These are phyloP conservation scores for Brettanomyces custersianus DNA, from an alignment of 805 yeast species.

Conservation along the genomic window DNA sequence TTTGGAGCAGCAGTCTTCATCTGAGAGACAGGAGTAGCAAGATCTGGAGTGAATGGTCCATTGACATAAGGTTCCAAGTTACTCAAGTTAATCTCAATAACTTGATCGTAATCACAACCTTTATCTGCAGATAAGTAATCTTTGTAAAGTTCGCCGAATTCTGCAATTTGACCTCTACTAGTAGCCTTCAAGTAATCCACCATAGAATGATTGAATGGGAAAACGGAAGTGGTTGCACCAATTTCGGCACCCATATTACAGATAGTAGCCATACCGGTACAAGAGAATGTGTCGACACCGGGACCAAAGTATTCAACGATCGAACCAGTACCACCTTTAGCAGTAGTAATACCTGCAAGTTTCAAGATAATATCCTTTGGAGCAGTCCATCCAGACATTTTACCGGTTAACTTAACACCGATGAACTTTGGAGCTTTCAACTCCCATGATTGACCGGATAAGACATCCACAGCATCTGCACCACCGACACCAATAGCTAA, in stretches of 20 bases:
- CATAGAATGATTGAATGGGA: conserved; percentile 68
- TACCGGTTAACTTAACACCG: conserved; percentile 90
- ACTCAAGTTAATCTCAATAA: conserved; percentile 80
- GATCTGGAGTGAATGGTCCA: conserved; percentile 98
- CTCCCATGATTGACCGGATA: conserved; percentile 98
- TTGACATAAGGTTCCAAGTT: conserved; percentile 89
- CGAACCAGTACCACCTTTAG: conserved; percentile 96
- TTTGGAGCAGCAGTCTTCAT: conserved; percentile 62
- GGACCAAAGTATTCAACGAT: conserved; percentile 96
- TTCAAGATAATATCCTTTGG: conserved; percentile 95
- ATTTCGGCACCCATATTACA: conserved; percentile 99
- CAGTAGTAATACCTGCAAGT: conserved; percentile 88
- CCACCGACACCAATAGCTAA: conserved; percentile 99
- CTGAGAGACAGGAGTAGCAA: conserved; percentile 84
- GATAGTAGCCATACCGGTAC: conserved; percentile 99
- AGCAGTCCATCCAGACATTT: conserved; percentile 87
- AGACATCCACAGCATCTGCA: conserved; percentile 98
- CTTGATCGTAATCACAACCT: conserved; percentile 86
- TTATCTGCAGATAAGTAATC: conserved; percentile 70
- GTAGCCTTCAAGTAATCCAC: conserved; percentile 68
- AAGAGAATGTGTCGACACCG: conserved; percentile 80
- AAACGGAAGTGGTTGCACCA: conserved; percentile 96
- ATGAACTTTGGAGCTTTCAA: conserved; percentile 91
- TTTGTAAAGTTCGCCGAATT: conserved; percentile 46
- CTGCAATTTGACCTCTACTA: conserved; percentile 73